phyloP scores from a whole-genome alignment of 345 rosid genomes.

The Syzygium grande region DNA sequence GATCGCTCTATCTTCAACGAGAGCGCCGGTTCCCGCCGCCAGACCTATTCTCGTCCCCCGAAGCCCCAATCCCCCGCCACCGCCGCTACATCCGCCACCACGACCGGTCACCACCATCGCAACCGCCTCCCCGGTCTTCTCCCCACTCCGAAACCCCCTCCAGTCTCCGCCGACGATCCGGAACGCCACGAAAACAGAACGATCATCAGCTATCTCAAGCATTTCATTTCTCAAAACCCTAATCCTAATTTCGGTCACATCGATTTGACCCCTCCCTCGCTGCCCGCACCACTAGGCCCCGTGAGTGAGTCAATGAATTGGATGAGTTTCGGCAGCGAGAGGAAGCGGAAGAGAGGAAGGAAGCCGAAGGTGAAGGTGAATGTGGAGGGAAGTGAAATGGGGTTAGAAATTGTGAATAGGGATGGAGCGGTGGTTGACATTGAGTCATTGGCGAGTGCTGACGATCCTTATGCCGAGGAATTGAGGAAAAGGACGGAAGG shows the following conservation, averaged over 20 bases:
- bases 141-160: constrained; percentile 15
- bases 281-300: constrained; percentile 1
- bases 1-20: constrained; percentile 65
- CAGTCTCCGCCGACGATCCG: constrained; percentile 15
- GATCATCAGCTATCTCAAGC: constrained; percentile 41
- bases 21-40: constrained; percentile 67
- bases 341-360: constrained; percentile 64
- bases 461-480: constrained; percentile 50
- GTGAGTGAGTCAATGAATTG: background rate
- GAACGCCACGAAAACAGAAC: constrained; percentile 37
- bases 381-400: constrained; percentile 10
- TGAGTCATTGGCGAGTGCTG: constrained; percentile 22
- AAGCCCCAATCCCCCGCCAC: constrained; percentile 7
- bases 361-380: constrained; percentile 25
- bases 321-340: constrained; percentile 3
- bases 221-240: constrained; percentile 34
- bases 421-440: constrained; percentile 44
- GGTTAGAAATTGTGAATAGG: constrained; percentile 34
- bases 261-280: constrained; percentile 15
- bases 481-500: constrained; percentile 51
- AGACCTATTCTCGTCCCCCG: constrained; percentile 50
- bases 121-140: constrained; percentile 51
- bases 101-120: constrained; percentile 41
- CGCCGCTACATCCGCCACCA: constrained; percentile 13
- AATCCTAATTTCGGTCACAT: constrained; percentile 27